These are phyloP conservation scores for Flaveria trinervia DNA, from an alignment of 129 eudicot genomes.

Conservation along the genomic window DNA sequence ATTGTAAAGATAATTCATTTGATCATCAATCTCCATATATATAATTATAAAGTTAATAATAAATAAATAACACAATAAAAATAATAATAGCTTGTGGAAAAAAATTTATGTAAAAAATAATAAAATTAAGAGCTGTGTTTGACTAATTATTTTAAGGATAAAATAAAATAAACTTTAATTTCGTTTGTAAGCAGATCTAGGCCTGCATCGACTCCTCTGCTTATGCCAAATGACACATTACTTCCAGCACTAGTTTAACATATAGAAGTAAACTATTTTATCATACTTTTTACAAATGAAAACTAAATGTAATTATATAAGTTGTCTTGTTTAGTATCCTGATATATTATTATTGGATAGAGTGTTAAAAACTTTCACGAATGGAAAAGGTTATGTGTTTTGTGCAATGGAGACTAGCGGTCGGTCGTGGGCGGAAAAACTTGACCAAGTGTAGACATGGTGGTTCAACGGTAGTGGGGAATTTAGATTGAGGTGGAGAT, in stretches of 20 bases:
- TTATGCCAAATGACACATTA: conserved; percentile 66
- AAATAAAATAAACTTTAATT: neutral
- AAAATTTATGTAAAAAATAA: neutral
- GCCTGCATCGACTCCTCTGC: conserved; percentile 55
- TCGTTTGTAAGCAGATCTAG: conserved; percentile 27
- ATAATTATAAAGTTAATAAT: neutral
- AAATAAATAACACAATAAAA: neutral
- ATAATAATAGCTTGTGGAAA: too few relatives aligned
- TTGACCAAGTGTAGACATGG: too few relatives aligned
- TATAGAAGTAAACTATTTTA: neutral
- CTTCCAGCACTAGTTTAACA: neutral
- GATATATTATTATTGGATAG: neutral
- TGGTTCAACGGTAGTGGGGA: too few relatives aligned
- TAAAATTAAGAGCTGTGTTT: neutral
- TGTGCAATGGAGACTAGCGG: too few relatives aligned
- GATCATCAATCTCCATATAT: neutral
- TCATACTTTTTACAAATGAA: neutral
- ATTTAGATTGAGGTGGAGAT: too few relatives aligned
- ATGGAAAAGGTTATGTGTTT: too few relatives aligned
- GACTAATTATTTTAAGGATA: neutral
- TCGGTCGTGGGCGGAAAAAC: too few relatives aligned
- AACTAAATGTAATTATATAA: neutral
- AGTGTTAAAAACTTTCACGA: too few relatives aligned
- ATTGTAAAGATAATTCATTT: neutral
- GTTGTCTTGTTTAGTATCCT: neutral